phyloP scores from a whole-genome alignment of 2,329 filamentous ascomycete genomes.

The Fusarium papillatum region DNA sequence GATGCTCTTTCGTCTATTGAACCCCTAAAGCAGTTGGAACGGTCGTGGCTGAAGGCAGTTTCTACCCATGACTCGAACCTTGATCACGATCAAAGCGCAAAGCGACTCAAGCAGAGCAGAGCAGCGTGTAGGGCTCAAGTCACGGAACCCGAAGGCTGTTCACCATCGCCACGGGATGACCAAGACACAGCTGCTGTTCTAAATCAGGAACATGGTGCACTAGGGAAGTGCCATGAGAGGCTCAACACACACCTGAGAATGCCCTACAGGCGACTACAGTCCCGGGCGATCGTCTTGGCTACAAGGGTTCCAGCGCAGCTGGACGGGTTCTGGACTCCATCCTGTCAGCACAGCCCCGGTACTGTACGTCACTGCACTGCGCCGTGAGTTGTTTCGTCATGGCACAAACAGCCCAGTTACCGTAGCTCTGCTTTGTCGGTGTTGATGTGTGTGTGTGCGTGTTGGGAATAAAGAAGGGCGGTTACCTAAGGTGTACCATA shows the following conservation, averaged over 20 bases:
- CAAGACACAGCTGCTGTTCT: conserved; percentile 25
- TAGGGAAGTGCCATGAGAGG: conserved; percentile 23
- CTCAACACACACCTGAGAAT: conserved; percentile 16
- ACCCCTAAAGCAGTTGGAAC: neutral
- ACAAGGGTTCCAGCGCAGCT: conserved; percentile 27
- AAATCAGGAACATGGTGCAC: conserved; percentile 37
- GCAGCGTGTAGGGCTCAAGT: neutral
- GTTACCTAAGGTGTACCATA: conserved; percentile 15
- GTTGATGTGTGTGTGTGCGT: neutral
- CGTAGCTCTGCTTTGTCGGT: neutral
- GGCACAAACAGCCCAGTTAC: conserved; percentile 8
- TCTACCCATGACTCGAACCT: neutral
- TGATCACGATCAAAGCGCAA: neutral
- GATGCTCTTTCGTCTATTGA: neutral
- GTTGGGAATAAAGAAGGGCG: conserved; percentile 18
- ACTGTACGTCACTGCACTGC: conserved; percentile 45
- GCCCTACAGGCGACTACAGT: conserved; percentile 10
- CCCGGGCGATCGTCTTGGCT: conserved; percentile 30
- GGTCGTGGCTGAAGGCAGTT: neutral
- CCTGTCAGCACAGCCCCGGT: conserved; percentile 43
- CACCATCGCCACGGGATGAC: conserved; percentile 17
- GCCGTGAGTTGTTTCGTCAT: conserved; percentile 38
- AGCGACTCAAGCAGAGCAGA: neutral
- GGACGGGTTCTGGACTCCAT: neutral
- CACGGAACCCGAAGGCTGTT: conserved; percentile 8